Percentiles rank a stretch among this genome's conserved stretches.
Conservation (phyloP, 257 asterid genomes). For the Leonotis leonurus region DNA sequence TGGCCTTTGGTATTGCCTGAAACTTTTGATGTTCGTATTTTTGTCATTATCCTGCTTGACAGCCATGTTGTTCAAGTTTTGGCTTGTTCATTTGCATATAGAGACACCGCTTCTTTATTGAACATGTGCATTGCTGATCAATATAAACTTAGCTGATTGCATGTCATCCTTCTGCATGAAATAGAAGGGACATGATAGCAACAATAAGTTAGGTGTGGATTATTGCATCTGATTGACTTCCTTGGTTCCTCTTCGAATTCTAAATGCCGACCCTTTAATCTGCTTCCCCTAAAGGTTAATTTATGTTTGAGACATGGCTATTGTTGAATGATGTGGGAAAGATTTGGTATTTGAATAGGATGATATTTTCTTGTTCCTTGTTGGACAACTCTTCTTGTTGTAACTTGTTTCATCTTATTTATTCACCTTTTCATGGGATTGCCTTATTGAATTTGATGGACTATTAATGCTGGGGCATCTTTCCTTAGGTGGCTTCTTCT, state of each 20-base stretch:
- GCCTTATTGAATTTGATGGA: background rate
- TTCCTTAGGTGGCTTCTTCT: background rate
- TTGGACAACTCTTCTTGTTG: background rate
- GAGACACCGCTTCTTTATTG: background rate
- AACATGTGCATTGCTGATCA: background rate
- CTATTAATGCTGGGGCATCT: background rate
- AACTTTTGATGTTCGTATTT: background rate
- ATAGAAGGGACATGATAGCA: background rate
- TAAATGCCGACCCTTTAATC: background rate
- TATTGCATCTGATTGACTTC: background rate
- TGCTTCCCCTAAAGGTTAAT: background rate
- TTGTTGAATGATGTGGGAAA: background rate
- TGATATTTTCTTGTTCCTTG: background rate
- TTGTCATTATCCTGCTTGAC: background rate
- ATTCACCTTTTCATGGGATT: background rate
- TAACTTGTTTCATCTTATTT: background rate
- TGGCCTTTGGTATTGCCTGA: constrained; percentile 10
- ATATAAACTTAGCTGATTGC: background rate
- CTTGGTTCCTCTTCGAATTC: background rate
- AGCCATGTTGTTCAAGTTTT: background rate
- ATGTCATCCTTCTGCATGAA: background rate
- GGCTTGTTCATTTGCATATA: background rate
- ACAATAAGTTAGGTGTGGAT: background rate
- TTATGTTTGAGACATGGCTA: background rate
- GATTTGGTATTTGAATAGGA: background rate